Percentiles rank a stretch among this genome's conserved stretches.
Conservation (phyloP, 495 filamentous ascomycete species). For the Penicillium longicatenatum region DNA sequence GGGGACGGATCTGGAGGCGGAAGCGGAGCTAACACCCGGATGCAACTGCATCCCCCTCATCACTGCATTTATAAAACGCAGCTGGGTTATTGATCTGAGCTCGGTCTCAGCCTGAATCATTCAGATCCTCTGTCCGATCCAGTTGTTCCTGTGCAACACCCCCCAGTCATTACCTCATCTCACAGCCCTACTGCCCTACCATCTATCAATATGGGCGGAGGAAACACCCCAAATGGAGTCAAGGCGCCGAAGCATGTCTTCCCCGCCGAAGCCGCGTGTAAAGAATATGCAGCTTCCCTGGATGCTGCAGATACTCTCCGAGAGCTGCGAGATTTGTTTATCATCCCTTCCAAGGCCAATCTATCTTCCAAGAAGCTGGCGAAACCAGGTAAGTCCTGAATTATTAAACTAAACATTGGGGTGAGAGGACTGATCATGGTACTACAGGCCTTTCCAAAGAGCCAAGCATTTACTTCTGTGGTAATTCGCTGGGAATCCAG, state of each 20-base stretch:
- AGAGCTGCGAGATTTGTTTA: slow-evolving; percentile 72
- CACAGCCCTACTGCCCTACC: background rate
- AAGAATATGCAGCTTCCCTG: slow-evolving; percentile 62
- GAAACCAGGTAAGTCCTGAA: slow-evolving; percentile 43
- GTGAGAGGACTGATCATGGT: slow-evolving; percentile 3
- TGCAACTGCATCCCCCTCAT: slow-evolving; percentile 5
- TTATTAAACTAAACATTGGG: background rate
- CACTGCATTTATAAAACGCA: slow-evolving; percentile 18
- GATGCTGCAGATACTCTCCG: slow-evolving; percentile 70
- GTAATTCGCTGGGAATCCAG: slow-evolving; percentile 93
- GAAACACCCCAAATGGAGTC: slow-evolving; percentile 19
- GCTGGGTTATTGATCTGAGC: slow-evolving; percentile 6
- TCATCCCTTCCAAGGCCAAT: slow-evolving; percentile 79
- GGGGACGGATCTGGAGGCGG: slow-evolving; percentile 28
- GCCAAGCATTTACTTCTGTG: slow-evolving; percentile 81
- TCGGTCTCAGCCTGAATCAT: background rate
- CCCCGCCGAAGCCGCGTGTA: slow-evolving; percentile 36
- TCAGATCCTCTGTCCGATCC: background rate
- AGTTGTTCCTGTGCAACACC: background rate
- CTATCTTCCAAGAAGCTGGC: slow-evolving; percentile 66
- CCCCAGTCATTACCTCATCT: background rate
- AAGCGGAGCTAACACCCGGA: slow-evolving; percentile 30
- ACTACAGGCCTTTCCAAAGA: slow-evolving; percentile 41
- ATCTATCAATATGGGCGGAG: slow-evolving; percentile 15
- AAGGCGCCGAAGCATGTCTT: slow-evolving; percentile 35